Conservation (phyloP, 108 stramenopile genomes). For the Nitzschia inconspicua region DNA sequence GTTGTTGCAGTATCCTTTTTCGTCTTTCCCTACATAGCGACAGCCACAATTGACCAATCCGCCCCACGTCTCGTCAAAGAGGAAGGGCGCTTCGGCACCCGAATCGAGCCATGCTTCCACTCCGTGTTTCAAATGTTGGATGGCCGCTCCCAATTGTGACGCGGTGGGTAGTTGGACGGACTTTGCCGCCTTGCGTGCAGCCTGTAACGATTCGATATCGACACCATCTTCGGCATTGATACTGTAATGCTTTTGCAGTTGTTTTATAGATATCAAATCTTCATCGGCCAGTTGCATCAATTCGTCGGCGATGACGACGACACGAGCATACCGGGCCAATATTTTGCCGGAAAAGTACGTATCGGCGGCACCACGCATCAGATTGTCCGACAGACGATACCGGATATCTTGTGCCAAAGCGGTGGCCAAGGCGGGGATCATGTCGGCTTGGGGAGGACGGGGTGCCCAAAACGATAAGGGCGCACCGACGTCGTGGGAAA, state of each 20-base stretch:
- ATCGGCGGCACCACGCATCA: constrained; percentile 77
- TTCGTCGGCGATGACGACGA: constrained; percentile 72
- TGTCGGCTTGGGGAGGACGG: constrained; percentile 42
- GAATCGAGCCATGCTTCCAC: constrained; percentile 81
- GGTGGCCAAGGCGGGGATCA: constrained; percentile 41
- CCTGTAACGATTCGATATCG: constrained; percentile 7
- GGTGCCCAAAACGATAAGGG: constrained; percentile 38
- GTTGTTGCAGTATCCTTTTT: constrained; percentile 57
- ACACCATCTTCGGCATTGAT: constrained; percentile 3
- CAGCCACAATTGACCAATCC: constrained; percentile 87
- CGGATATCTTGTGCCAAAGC: constrained; percentile 41
- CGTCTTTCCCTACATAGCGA: constrained; percentile 26
- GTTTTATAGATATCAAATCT: constrained; percentile 19
- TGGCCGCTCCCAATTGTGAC: constrained; percentile 37
- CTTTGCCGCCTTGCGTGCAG: constrained; percentile 14
- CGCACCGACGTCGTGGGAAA: constrained; percentile 28
- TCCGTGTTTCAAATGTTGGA: constrained; percentile 37
- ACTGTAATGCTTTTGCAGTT: not conserved
- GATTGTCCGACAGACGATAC: constrained; percentile 64
- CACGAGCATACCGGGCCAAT: constrained; percentile 71
- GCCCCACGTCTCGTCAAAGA: constrained; percentile 84
- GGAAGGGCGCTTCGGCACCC: constrained; percentile 49
- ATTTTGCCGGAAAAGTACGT: constrained; percentile 92
- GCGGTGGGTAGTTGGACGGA: constrained; percentile 35
- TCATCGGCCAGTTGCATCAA: constrained; percentile 17